Conservation (phyloP, 2,329 filamentous ascomycete genomes). For the Pestalotiopsis fici region DNA sequence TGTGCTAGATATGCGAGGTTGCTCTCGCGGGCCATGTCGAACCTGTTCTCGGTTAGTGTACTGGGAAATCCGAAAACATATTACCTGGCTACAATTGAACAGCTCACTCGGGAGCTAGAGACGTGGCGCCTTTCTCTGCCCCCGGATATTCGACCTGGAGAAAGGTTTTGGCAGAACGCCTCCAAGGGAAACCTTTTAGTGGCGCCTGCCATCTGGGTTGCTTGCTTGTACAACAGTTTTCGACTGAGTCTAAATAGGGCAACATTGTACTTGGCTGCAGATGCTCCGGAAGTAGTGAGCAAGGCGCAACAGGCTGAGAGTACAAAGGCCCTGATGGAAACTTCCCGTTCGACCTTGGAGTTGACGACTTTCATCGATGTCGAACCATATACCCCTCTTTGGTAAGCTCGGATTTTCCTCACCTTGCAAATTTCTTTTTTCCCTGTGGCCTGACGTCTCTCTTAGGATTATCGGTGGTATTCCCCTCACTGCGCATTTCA, state of each 20-base stretch:
- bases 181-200: not conserved
- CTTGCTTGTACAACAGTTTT: conserved; percentile 29
- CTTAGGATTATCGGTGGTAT: conserved; percentile 15
- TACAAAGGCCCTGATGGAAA: conserved; percentile 20
- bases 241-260: conserved; percentile 26
- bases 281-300: conserved; percentile 10
- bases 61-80: conserved; percentile 22
- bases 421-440: not conserved
- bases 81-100: conserved; percentile 26
- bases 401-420: conserved; percentile 16
- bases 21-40: conserved; percentile 27
- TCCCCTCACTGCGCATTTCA: conserved; percentile 16
- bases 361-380: conserved; percentile 28
- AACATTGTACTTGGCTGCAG: conserved; percentile 18
- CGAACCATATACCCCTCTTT: conserved; percentile 27
- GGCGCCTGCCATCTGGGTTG: conserved; percentile 16
- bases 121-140: conserved; percentile 28
- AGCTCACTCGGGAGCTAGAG: conserved; percentile 27
- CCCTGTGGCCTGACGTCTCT: not conserved
- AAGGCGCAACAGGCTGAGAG: conserved; percentile 13
- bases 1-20: conserved; percentile 25
- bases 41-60: conserved; percentile 29
- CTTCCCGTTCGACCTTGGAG: conserved; percentile 27
- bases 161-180: conserved; percentile 13
- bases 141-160: conserved; percentile 15